A percentile compares a stretch with the other conserved stretches of the same genome.
Conservation (phyloP, 495 filamentous ascomycete genomes). For the Viridothelium virens region DNA sequence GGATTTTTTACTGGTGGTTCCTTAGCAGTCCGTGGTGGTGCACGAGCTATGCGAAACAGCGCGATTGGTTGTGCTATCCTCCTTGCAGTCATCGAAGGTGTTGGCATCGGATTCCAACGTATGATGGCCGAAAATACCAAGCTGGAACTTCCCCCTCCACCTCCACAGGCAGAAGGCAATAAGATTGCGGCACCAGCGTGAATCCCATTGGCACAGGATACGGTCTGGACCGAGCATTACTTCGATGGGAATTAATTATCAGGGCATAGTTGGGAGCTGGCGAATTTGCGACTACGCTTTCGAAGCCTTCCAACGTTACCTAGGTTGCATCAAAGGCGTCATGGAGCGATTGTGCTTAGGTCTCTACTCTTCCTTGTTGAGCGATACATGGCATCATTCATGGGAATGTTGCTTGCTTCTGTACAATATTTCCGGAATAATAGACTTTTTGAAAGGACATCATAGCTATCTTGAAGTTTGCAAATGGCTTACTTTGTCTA, state of each 20-base stretch:
- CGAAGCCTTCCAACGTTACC: neutral
- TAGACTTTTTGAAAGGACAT: neutral
- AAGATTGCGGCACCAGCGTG: neutral
- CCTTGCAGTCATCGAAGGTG: constrained; percentile 92
- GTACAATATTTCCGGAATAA: neutral
- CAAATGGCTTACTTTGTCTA: neutral
- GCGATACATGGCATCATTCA: neutral
- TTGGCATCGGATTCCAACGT: constrained; percentile 92
- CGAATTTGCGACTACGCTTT: too few relatives aligned
- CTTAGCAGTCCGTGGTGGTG: constrained; percentile 81
- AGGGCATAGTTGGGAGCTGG: too few relatives aligned
- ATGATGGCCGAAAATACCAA: constrained; percentile 91
- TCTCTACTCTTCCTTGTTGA: constrained; percentile 2
- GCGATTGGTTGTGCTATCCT: constrained; percentile 93
- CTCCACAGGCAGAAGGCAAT: constrained; percentile 18
- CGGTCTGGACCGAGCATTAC: neutral
- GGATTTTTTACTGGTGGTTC: constrained; percentile 96
- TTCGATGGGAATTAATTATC: too few relatives aligned
- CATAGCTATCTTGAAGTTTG: neutral
- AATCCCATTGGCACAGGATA: neutral
- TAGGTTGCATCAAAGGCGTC: constrained; percentile 1
- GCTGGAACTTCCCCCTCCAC: constrained; percentile 52
- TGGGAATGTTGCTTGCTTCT: neutral
- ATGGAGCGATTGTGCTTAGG: neutral
- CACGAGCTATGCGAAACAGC: constrained; percentile 80